Evolutionary conservation across 176 grass and related monocot genomes (phyloP).

Genomic region (Puya raimondii): DNA sequence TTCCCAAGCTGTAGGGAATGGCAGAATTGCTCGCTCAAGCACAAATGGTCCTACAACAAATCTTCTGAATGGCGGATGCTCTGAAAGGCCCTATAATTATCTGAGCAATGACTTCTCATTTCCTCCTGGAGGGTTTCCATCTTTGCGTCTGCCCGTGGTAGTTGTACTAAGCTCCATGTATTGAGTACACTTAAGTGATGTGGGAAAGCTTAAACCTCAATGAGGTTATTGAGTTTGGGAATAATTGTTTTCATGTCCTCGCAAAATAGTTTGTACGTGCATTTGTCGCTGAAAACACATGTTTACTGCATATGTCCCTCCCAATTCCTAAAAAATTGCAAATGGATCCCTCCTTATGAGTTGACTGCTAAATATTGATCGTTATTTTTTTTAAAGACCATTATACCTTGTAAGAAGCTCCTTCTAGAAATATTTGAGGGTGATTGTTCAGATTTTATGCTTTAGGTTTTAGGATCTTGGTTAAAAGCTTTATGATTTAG

Average conservation of each 20-base stretch:
- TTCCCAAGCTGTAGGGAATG: constrained; percentile 36
- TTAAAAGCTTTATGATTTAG: no score
- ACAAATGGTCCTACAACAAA: constrained; percentile 21
- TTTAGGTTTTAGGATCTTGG: no score
- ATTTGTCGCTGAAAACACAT: background rate
- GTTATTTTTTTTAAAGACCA: no score
- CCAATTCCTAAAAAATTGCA: no score
- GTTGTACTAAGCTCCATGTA: constrained; percentile 36
- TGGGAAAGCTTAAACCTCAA: background rate
- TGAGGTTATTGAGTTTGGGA: constrained; percentile 5
- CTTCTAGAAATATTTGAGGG: no score
- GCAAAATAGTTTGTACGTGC: no score
- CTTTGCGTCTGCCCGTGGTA: constrained; percentile 78
- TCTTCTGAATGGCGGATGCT: constrained; percentile 66
- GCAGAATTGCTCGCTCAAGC: constrained; percentile 36
- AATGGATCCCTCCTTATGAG: no score
- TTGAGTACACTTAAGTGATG: background rate
- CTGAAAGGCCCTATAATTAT: background rate
- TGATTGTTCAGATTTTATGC: no score
- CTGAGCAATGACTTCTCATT: constrained; percentile 24
- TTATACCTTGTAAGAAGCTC: no score
- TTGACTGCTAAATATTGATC: no score
- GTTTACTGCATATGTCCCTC: no score
- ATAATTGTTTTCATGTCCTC: constrained; percentile 8
- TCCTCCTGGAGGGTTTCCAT: constrained; percentile 62